phyloP scores from a whole-genome alignment of 352 stramenopile species.

The Thalassiosira exigua region DNA sequence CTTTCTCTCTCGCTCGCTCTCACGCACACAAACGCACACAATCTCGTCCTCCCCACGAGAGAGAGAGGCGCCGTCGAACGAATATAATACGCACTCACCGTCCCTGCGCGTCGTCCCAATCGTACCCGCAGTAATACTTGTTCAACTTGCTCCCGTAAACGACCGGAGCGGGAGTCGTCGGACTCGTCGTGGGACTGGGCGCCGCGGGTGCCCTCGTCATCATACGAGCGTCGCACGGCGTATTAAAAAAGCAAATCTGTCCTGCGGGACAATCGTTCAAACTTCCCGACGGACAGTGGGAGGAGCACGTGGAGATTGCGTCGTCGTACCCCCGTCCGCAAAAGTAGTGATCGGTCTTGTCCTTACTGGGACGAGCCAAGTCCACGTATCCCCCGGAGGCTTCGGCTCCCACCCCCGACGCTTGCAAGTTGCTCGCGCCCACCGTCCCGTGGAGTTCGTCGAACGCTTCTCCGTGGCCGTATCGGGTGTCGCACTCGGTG shows the following conservation, averaged over 20 bases:
- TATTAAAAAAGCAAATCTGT: conserved; percentile 83
- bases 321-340: conserved; percentile 83
- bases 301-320: conserved; percentile 64
- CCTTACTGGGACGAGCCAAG: conserved; percentile 40
- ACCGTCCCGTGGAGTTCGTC: conserved; percentile 37
- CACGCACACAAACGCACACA: conserved; percentile 2
- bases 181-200: conserved; percentile 43
- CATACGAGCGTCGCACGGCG: conserved; percentile 75
- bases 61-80: too few species aligned
- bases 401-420: conserved; percentile 34
- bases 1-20: too few species aligned
- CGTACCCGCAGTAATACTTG: conserved; percentile 67
- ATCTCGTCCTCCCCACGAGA: too few species aligned
- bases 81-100: conserved; percentile 25
- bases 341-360: conserved; percentile 80
- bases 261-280: conserved; percentile 75
- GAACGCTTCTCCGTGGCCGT: conserved; percentile 49
- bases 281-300: conserved; percentile 74
- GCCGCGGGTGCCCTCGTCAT: conserved; percentile 40
- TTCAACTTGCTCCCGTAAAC: conserved; percentile 58
- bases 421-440: conserved; percentile 44
- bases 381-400: conserved; percentile 51
- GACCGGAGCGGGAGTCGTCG: conserved; percentile 57
- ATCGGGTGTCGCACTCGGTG: conserved; percentile 59
- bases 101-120: conserved; percentile 65